Evolutionary conservation across 140 eudicot species (phyloP).

Genomic region (Oenanthe javanica): DNA sequence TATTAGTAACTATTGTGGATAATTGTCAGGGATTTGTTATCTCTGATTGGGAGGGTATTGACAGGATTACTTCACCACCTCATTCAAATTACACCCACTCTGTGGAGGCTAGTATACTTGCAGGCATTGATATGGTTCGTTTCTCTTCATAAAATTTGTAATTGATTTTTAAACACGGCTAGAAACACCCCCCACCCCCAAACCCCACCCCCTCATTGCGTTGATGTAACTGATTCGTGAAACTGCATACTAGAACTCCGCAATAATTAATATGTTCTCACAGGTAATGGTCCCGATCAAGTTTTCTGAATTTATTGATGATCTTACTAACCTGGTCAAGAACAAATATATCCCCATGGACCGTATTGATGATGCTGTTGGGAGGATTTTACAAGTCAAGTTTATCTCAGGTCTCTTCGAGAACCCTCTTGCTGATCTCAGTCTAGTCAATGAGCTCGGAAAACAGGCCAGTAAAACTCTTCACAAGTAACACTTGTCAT

Average conservation of each 20-base stretch:
- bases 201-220: background rate
- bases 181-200: background rate
- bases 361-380: conserved; percentile 62
- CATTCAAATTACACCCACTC: conserved; percentile 66
- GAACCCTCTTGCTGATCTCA: conserved; percentile 50
- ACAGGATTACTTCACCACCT: conserved; percentile 63
- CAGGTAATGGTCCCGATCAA: conserved; percentile 59
- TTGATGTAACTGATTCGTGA: background rate
- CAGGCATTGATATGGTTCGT: conserved; percentile 69
- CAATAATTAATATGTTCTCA: background rate
- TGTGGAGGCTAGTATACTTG: conserved; percentile 46
- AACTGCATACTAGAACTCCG: conserved; percentile 4
- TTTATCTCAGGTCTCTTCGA: conserved; percentile 51
- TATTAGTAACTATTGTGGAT: conserved; percentile 3
- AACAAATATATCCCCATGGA: conserved; percentile 48
- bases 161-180: background rate
- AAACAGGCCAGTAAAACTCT: conserved; percentile 35
- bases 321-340: conserved; percentile 44
- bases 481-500: background rate
- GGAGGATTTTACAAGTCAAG: conserved; percentile 50
- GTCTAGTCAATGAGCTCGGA: conserved; percentile 43
- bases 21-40: conserved; percentile 50
- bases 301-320: conserved; percentile 43
- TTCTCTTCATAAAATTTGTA: too few species aligned
- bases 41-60: conserved; percentile 73